phyloP scores from a whole-genome alignment of 2,329 filamentous ascomycete genomes.

The Sclerotinia subarctica region DNA sequence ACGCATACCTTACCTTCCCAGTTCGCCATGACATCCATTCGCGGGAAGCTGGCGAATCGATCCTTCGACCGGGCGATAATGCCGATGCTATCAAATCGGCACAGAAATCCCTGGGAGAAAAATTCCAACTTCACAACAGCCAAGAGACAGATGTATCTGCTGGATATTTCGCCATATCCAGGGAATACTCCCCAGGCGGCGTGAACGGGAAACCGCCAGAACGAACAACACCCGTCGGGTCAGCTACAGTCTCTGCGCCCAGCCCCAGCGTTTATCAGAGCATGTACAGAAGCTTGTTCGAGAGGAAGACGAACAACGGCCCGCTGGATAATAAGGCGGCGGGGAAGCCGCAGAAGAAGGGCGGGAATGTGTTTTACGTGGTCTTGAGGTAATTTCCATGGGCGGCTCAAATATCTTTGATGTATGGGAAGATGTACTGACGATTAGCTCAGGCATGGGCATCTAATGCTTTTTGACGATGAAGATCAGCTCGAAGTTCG shows the following conservation, averaged over 20 bases:
- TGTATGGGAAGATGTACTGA: background rate
- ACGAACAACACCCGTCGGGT: conserved; percentile 74
- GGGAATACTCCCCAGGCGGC: conserved; percentile 87
- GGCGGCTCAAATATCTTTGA: background rate
- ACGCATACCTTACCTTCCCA: conserved; percentile 69
- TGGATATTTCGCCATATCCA: conserved; percentile 91
- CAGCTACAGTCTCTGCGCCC: conserved; percentile 68
- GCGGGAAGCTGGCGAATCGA: conserved; percentile 39
- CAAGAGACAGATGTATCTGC: conserved; percentile 76
- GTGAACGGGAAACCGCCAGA: conserved; percentile 92
- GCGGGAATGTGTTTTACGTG: conserved; percentile 89
- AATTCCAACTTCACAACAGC: conserved; percentile 52
- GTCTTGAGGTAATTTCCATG: conserved; percentile 64
- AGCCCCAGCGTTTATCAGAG: conserved; percentile 96
- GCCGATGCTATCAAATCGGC: conserved; percentile 59
- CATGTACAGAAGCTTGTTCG: conserved; percentile 96
- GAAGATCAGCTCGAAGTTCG: conserved; percentile 92
- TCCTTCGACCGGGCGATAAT: conserved; percentile 63
- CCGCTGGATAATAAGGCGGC: conserved; percentile 38
- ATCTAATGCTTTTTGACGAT: conserved; percentile 97
- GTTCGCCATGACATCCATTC: conserved; percentile 44
- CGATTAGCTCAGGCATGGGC: conserved; percentile 65
- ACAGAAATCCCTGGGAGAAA: conserved; percentile 57
- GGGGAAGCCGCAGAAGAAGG: conserved; percentile 48
- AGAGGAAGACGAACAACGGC: conserved; percentile 59